These are phyloP conservation scores for Senna siamea DNA, from an alignment of 306 rosid genomes.

Conservation along the genomic window DNA sequence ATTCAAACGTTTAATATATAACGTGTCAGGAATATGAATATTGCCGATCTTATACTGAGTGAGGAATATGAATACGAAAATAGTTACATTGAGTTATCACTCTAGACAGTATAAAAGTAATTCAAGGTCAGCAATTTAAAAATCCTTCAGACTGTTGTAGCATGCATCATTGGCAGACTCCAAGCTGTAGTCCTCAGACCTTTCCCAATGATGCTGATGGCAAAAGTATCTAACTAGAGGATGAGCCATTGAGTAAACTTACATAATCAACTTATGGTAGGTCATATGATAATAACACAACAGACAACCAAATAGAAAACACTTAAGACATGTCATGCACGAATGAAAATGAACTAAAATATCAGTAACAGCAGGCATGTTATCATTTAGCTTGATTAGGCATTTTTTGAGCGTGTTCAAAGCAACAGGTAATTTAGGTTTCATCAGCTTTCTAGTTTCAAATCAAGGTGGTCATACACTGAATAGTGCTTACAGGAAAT, in stretches of 20 bases:
- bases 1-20: too few species aligned
- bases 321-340: background rate
- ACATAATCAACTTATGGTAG: background rate
- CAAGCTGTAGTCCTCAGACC: background rate
- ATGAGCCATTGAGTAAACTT: background rate
- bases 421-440: background rate
- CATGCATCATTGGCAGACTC: background rate
- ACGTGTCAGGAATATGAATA: too few species aligned
- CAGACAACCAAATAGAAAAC: background rate
- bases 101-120: too few species aligned
- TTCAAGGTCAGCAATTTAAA: too few species aligned
- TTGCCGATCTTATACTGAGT: too few species aligned
- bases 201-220: background rate
- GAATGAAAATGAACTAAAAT: background rate
- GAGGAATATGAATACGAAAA: too few species aligned
- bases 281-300: background rate
- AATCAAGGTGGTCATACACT: background rate
- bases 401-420: background rate
- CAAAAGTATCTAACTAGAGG: background rate
- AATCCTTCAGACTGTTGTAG: background rate
- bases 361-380: background rate
- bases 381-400: background rate
- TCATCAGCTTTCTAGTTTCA: background rate
- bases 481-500: background rate
- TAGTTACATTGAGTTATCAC: too few species aligned